phyloP scores from a whole-genome alignment of 257 asterid species.

The Gentiana macrophylla region DNA sequence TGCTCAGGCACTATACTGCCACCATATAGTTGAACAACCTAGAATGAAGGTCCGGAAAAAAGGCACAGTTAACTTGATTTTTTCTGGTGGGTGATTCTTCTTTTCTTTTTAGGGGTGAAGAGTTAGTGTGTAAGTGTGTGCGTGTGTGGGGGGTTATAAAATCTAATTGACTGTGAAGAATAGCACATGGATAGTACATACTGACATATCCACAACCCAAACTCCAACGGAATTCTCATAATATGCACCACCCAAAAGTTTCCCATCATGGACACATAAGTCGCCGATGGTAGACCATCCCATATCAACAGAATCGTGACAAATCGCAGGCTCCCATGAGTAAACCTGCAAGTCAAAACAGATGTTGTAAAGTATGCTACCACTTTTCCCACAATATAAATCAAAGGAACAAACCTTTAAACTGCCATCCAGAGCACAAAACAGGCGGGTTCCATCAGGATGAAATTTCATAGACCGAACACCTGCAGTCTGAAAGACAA shows the following conservation, averaged over 20 bases:
- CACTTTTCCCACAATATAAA: conserved; percentile 9
- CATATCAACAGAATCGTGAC: conserved; percentile 92
- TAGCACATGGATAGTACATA: conserved; percentile 14
- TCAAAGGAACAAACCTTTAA: conserved; percentile 49
- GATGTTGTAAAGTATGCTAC: conserved; percentile 7
- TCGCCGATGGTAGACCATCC: conserved; percentile 97
- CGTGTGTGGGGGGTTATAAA: too few relatives aligned
- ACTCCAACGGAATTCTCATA: conserved; percentile 82
- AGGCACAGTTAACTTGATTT: too few relatives aligned
- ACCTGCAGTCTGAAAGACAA: conserved; percentile 59
- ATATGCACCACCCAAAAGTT: conserved; percentile 90
- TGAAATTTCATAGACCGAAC: conserved; percentile 81
- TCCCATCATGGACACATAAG: conserved; percentile 81
- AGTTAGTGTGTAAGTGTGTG: too few relatives aligned
- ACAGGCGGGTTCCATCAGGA: conserved; percentile 87
- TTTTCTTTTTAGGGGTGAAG: too few relatives aligned
- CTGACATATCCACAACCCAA: conserved; percentile 95
- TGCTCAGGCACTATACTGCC: conserved; percentile 37
- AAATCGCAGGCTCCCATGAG: conserved; percentile 96
- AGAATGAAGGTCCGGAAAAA: conserved; percentile 1
- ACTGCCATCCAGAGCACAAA: conserved; percentile 88
- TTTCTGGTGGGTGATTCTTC: too few relatives aligned
- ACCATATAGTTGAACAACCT: conserved; percentile 44
- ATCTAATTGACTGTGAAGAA: neutral
- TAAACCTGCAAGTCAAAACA: conserved; percentile 49